phyloP scores from a whole-genome alignment of 495 filamentous ascomycete genomes.

The Jackrogersella minutella region DNA sequence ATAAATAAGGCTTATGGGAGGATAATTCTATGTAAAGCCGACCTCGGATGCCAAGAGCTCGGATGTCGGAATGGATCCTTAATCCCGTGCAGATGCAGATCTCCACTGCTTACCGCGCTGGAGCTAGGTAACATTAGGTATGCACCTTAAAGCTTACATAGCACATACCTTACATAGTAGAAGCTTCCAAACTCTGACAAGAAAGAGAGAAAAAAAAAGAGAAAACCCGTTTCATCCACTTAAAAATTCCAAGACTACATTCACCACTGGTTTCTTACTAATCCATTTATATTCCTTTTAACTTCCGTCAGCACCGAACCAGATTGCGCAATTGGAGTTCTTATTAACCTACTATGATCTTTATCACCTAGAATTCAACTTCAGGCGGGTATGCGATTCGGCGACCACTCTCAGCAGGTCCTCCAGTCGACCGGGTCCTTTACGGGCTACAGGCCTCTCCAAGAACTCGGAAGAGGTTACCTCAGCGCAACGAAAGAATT shows the following conservation, averaged over 20 bases:
- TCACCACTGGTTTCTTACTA: conserved; percentile 32
- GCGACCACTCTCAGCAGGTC: conserved; percentile 52
- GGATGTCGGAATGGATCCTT: conserved; percentile 7
- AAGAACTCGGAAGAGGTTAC: conserved; percentile 55
- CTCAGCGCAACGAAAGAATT: conserved; percentile 51
- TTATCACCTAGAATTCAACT: conserved; percentile 33
- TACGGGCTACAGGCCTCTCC: conserved; percentile 55
- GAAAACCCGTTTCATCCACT: conserved; percentile 22
- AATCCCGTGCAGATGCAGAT: not conserved
- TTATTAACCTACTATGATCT: conserved; percentile 40
- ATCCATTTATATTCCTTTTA: conserved; percentile 19
- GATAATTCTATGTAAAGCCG: no score
- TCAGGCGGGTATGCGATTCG: conserved; percentile 45
- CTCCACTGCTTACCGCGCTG: no score
- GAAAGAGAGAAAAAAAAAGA: no score
- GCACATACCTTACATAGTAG: not conserved
- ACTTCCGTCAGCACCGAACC: conserved; percentile 36
- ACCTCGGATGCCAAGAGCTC: not conserved
- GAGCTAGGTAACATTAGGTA: no score
- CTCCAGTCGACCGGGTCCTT: conserved; percentile 62
- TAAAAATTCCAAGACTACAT: conserved; percentile 28
- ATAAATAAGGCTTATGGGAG: no score
- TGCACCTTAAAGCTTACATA: no score
- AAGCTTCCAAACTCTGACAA: conserved; percentile 29
- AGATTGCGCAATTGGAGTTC: conserved; percentile 42